These are phyloP conservation scores for Solanum tacnaense DNA, from an alignment of 257 asterid species.

Conservation along the genomic window DNA sequence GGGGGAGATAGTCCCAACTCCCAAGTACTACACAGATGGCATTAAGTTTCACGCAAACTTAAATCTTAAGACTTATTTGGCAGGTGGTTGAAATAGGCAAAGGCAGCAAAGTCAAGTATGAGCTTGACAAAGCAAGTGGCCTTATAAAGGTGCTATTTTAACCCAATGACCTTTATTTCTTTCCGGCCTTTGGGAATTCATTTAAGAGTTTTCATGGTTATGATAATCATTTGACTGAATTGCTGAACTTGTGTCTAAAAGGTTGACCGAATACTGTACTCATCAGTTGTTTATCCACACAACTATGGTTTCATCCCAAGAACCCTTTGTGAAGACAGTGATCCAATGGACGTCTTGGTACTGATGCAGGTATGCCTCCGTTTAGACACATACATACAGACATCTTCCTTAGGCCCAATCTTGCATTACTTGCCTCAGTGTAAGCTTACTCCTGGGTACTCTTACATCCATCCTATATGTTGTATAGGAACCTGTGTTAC, in stretches of 20 bases:
- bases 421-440: neutral
- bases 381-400: neutral
- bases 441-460: neutral
- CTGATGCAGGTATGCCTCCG: constrained; percentile 69
- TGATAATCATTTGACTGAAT: neutral
- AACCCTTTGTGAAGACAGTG: constrained; percentile 84
- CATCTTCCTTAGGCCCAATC: neutral
- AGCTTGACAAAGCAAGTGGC: constrained; percentile 86
- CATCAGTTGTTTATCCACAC: constrained; percentile 93
- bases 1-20: neutral
- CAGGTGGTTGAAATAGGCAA: constrained; percentile 90
- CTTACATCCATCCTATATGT: neutral
- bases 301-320: constrained; percentile 91
- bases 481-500: constrained; percentile 72
- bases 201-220: neutral
- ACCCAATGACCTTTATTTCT: neutral
- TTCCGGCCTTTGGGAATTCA: neutral
- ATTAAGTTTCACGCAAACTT: neutral
- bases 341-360: constrained; percentile 80
- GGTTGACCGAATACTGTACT: constrained; percentile 87
- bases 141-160: constrained; percentile 56
- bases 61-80: neutral
- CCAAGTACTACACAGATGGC: neutral
- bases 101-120: constrained; percentile 91
- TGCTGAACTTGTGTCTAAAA: constrained; percentile 2